These are phyloP conservation scores for Lipomyces japonicus DNA, from an alignment of 805 yeast species.

Conservation along the genomic window DNA sequence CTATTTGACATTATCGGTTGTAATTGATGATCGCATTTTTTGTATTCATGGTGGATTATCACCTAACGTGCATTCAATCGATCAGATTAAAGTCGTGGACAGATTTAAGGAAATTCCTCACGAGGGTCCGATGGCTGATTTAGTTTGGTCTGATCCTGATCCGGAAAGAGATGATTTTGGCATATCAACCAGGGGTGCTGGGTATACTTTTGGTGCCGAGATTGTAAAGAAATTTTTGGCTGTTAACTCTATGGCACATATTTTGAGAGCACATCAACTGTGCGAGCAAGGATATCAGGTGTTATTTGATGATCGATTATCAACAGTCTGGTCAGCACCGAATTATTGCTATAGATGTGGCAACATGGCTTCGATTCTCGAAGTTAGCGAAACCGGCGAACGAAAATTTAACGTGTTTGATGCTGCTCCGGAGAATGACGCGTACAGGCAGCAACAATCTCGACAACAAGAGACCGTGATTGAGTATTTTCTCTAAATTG, in stretches of 20 bases:
- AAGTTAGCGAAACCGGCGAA: slow-evolving; percentile 65
- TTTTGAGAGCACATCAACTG: slow-evolving; percentile 90
- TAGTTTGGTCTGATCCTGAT: slow-evolving; percentile 98
- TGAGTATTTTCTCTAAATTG: slow-evolving; percentile 22
- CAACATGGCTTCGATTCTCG: slow-evolving; percentile 94
- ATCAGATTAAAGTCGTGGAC: slow-evolving; percentile 86
- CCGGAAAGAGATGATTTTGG: slow-evolving; percentile 74
- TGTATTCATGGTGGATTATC: slow-evolving; percentile 94
- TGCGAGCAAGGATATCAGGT: slow-evolving; percentile 96
- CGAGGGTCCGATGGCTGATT: slow-evolving; percentile 98
- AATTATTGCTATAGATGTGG: slow-evolving; percentile 97
- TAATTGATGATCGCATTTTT: slow-evolving; percentile 83
- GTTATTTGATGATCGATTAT: slow-evolving; percentile 82
- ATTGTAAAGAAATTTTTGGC: slow-evolving; percentile 83
- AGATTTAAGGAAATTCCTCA: slow-evolving; percentile 94
- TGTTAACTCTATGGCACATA: slow-evolving; percentile 72
- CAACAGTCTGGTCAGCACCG: slow-evolving; percentile 99
- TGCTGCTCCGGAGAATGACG: slow-evolving; percentile 91
- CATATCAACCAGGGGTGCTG: slow-evolving; percentile 94
- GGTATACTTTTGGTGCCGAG: slow-evolving; percentile 89
- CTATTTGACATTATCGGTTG: slow-evolving; percentile 80
- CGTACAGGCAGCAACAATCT: slow-evolving; percentile 36
- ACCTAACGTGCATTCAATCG: slow-evolving; percentile 90
- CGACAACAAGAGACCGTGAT: slow-evolving; percentile 17
- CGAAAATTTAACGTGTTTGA: slow-evolving; percentile 86